Evolutionary conservation across 2,329 filamentous ascomycete species (phyloP), one percentile per base, ranked within the genome.

Genomic region (Penicillium olsonii): DNA sequence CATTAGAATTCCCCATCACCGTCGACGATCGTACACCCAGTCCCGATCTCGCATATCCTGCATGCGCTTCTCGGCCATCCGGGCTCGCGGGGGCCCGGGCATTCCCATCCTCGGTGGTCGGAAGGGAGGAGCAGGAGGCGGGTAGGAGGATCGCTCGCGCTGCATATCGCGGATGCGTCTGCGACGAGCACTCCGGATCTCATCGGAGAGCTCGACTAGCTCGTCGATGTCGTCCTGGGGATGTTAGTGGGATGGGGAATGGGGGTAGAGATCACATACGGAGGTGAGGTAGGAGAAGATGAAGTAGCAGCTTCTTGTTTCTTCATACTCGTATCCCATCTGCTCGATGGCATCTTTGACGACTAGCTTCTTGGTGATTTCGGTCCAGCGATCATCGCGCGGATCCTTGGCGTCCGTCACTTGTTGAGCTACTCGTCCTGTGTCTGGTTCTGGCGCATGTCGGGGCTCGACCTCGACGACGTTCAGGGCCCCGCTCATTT

Each of bases 291-390:
- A 96, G 55, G 92, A 84, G 77, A 96, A 92, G 38, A 97, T 84
- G 70, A 96, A 97, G 72, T 88, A 97, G 72, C 90, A 95, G 54
- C 81, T 83, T 45, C 90, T 87, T 0, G 90, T 94, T 78, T 97
- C 92, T 68, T 96, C 90, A 65, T 86, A 97, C 52, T 89, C 85
- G 70, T 96, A 97, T 2, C 90, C 90, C 65, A 86, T 75, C 62
- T 87, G 79, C 60, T 95, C 87, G 56, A 97, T 88, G 15, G 94
- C 94, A 67, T 96, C 91, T 44, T 87, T 84, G 50, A 87, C 79
- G 14, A 97, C 90, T 29, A 97, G 74, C 60, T 96, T 92, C 73
- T 95, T 96, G 38, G 92, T 95, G 61, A 99, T 90, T 72, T 97
- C 94, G 0, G 94, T 99, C 92, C 92, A 97, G 76, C 95, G 88